Evolutionary conservation across 2,329 filamentous ascomycete genomes (phyloP), one percentile per base, ranked within the genome.

Genomic region (Neofusicoccum sp.): DNA sequence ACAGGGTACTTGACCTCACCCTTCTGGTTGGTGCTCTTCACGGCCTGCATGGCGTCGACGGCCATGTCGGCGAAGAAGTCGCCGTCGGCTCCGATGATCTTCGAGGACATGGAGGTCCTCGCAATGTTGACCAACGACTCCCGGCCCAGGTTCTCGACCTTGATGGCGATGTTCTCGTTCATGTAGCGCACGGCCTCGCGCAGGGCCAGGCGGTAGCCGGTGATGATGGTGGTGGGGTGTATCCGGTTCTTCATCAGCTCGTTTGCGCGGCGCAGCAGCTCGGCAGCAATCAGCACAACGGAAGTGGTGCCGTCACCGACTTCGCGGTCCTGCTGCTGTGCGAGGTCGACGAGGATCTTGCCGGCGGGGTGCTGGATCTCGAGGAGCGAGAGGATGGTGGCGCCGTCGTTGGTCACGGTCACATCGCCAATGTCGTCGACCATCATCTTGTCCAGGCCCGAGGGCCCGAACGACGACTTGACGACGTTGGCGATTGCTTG

Each of bases 161-260:
- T 96, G 71, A 91, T 91, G 82, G 91, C 93, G 76, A 99, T 89
- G 76, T 98, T 96, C 78, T 99, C 95, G 79, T 91, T 93, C 89
- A 99, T 96, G 80, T 97, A 99, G 80, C 96, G 96, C 74, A 99
- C 89, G 62, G 95, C 95, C 82, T 99, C 95, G 71, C 95, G 86
- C 68, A 99, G 84, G 63, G 95, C 95, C 71, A 99, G 85, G 72
- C 95, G 86, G 84, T 99, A 99, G 71, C 95, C 95, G 64, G 92
- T 98, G 75, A 99, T 99, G 79, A 99, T 98, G 63, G 96, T 99
- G 28, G 95, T 99, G 61, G 95, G 96, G 80, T 99, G 95, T 85
- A 99, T 99, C 76, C 93, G 90, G 86, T 98, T 99, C 84, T 95
- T 97, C 90, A 98, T 96, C 67, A 99, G 85, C 80, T 99, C 95